phyloP scores from a whole-genome alignment of 441 rosid genomes.

The Mallotus japonicus region DNA sequence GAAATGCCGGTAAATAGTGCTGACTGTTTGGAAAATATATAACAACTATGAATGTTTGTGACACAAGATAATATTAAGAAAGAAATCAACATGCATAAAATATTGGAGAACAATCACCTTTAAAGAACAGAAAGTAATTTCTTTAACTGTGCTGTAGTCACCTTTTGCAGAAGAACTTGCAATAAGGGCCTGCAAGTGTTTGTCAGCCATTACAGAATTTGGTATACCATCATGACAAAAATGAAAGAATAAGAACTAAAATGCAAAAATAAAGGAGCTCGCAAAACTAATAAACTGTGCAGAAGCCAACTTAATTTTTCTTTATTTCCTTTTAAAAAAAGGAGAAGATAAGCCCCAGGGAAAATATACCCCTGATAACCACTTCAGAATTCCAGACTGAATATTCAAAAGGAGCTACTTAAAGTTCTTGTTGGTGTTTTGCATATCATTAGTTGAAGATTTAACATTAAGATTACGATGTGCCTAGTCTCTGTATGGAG shows the following conservation, averaged over 20 bases:
- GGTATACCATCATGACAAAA: neutral
- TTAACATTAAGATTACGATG: neutral
- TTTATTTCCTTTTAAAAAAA: too few relatives aligned
- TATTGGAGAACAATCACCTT: slow-evolving; percentile 33
- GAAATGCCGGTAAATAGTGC: slow-evolving; percentile 45
- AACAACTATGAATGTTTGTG: neutral
- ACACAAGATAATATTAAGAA: neutral
- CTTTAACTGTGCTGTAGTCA: slow-evolving; percentile 42
- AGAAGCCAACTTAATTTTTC: too few relatives aligned
- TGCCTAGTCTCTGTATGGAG: neutral
- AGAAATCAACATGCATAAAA: neutral
- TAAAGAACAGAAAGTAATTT: slow-evolving; percentile 40
- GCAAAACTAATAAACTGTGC: neutral
- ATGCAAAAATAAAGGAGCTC: neutral
- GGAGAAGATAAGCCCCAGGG: neutral
- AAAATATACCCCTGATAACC: neutral
- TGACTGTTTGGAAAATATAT: slow-evolving; percentile 24
- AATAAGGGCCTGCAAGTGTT: slow-evolving; percentile 44
- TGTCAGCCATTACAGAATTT: neutral
- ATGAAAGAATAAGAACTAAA: neutral
- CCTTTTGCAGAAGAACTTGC: slow-evolving; percentile 48
- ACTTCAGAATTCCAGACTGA: too few relatives aligned
- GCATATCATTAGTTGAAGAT: neutral
- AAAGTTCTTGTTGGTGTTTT: neutral
- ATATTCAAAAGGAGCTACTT: neutral